Evolutionary conservation across 1,139 yeast genomes (phyloP).

Genomic region (Blastobotrys malaysiensis): DNA sequence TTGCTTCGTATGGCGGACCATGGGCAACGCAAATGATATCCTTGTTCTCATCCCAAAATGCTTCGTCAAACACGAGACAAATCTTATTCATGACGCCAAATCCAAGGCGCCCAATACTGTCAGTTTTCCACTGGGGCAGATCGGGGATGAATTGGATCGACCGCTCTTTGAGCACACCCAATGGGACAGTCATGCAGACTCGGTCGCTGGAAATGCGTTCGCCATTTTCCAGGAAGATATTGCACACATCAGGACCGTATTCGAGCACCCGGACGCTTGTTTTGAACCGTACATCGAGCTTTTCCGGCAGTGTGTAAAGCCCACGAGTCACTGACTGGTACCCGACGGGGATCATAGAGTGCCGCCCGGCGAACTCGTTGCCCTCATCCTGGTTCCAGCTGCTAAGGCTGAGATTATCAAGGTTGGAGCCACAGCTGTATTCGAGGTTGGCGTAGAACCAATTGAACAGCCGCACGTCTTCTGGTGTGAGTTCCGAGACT

Average conservation of each 20-base stretch:
- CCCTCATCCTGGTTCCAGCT: slow-evolving; percentile 42
- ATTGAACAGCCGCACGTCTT: slow-evolving; percentile 35
- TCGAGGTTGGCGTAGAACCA: slow-evolving; percentile 43
- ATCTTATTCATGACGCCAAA: slow-evolving; percentile 40
- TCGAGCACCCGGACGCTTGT: slow-evolving; percentile 37
- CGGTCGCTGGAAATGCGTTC: slow-evolving; percentile 38
- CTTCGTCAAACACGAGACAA: slow-evolving; percentile 33
- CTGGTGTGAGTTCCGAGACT: slow-evolving; percentile 31
- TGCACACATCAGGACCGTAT: slow-evolving; percentile 31
- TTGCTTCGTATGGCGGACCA: slow-evolving; percentile 17
- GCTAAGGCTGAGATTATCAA: slow-evolving; percentile 35
- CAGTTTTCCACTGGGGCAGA: slow-evolving; percentile 39
- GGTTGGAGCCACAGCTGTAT: slow-evolving; percentile 35
- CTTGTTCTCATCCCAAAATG: slow-evolving; percentile 38
- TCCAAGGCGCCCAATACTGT: slow-evolving; percentile 38
- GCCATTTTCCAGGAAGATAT: slow-evolving; percentile 37
- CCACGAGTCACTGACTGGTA: slow-evolving; percentile 36
- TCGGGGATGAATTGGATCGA: slow-evolving; percentile 40
- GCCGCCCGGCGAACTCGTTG: slow-evolving; percentile 38
- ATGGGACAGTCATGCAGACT: slow-evolving; percentile 38
- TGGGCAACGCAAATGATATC: slow-evolving; percentile 35
- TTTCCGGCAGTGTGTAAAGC: slow-evolving; percentile 36
- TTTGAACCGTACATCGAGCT: slow-evolving; percentile 38
- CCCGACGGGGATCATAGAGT: slow-evolving; percentile 37
- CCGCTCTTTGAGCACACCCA: slow-evolving; percentile 39